Conservation (phyloP, 768 basidiomycete species). For the Suillus sp. region DNA sequence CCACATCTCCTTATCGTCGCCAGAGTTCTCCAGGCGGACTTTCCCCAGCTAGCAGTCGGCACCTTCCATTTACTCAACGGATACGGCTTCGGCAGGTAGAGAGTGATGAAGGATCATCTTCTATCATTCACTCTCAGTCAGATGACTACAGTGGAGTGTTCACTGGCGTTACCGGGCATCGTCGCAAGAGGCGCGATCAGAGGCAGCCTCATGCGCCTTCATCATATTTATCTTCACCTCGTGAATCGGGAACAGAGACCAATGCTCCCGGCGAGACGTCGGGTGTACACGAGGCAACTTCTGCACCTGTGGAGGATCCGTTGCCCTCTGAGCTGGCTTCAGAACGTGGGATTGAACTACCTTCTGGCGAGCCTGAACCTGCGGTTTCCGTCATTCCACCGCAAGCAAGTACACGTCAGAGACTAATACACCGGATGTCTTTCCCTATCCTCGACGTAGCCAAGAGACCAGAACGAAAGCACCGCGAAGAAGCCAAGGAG, state of each 20-base stretch:
- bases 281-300: constrained; percentile 10
- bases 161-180: constrained; percentile 14
- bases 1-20: constrained; percentile 36
- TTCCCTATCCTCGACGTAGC: constrained; percentile 24
- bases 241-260: constrained; percentile 18
- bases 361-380: constrained; percentile 8
- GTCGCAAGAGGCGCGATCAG: constrained; percentile 14
- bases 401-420: constrained; percentile 1
- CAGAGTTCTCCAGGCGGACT: constrained; percentile 31
- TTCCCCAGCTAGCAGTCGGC: constrained; percentile 48
- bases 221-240: constrained; percentile 24
- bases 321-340: constrained; percentile 10
- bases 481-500: constrained; percentile 47
- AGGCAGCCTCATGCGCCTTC: constrained; percentile 30
- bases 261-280: constrained; percentile 13
- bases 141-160: constrained; percentile 39
- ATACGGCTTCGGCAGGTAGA: constrained; percentile 37
- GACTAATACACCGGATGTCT: constrained; percentile 35
- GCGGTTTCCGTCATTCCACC: background rate
- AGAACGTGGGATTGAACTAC: constrained; percentile 13
- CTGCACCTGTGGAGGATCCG: constrained; percentile 14
- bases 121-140: constrained; percentile 47
- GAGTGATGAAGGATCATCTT: constrained; percentile 53
- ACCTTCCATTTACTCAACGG: constrained; percentile 40
- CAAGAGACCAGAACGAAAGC: constrained; percentile 17